Evolutionary conservation across 331 rosid genomes (phyloP).

Genomic region (Malus hybrid): DNA sequence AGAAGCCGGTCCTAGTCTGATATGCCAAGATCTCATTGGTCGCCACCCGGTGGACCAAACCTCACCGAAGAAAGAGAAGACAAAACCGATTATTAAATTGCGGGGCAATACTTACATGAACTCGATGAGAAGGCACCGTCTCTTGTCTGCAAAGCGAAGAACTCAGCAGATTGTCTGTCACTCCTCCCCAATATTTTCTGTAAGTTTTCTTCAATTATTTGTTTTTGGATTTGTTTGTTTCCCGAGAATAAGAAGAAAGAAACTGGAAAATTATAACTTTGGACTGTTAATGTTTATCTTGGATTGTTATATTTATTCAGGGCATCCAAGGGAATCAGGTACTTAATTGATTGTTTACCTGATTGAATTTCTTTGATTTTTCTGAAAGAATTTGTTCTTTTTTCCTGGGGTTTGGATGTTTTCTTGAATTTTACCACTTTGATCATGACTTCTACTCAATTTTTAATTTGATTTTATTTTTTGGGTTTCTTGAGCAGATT

Average conservation of each 20-base stretch:
- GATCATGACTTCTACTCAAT: background rate
- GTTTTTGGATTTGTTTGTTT: background rate
- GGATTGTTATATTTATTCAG: background rate
- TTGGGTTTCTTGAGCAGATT: background rate
- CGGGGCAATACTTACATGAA: background rate
- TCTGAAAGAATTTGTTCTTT: background rate
- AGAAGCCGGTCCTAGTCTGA: background rate
- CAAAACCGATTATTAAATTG: background rate
- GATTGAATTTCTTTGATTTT: background rate
- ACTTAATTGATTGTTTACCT: background rate
- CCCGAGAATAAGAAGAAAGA: background rate
- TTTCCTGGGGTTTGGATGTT: background rate
- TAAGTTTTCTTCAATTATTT: background rate
- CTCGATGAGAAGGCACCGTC: background rate
- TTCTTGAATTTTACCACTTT: background rate
- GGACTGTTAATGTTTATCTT: background rate
- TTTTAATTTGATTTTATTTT: no score
- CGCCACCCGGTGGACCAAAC: background rate
- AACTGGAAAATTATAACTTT: background rate
- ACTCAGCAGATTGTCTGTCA: background rate
- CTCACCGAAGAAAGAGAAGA: background rate
- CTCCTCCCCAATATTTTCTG: constrained; percentile 2
- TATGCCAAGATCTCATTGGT: background rate
- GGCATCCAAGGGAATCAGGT: background rate
- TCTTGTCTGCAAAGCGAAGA: background rate